Base-by-base conservation (phyloP, 768 basidiomycete genomes). In the Podaxis rugospora region DNA sequence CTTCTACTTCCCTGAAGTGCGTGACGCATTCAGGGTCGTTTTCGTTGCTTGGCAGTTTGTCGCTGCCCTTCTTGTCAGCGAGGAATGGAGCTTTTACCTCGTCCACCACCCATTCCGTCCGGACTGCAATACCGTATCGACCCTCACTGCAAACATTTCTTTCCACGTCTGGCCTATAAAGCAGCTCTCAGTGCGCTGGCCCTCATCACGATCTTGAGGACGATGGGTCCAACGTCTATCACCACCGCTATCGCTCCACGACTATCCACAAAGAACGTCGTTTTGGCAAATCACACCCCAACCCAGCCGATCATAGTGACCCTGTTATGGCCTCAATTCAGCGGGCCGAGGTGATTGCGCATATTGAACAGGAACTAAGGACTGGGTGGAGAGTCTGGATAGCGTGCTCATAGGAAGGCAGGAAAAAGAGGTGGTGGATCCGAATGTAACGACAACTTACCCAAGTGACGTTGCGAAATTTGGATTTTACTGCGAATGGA, bases 31-130 rank as follows among this genome's bases (percentile, higher is more conserved):
- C 32, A 36, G 55, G 16, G 55, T 57, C 32, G 55, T 57, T 1
- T 57, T 57, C 46, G 55, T 57, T 11, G 55, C 46, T 47, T 57
- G 55, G 55, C 55, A 57, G 21, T 57, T 57, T 28, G 9, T 57
- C n/a, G 55, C 55, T 6, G 44, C 55, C 18, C 55, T 57, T 44
- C 44, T 49, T n/a, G 44, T 57, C 27, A 57, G 55, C 44, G 42
- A 57, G n/a, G 55, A 57, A 49, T 57, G 55, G 55, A 57, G 44
- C 28, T 46, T 57, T 21, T 57, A 57, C 18, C 55, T 57, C 5
- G 28, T 47, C 13, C 25, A 18, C 11, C 42, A 36, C 18, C 55
- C 55, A 10, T 57, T 57, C 10, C 28, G 16, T 5, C 28, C 55
- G 16, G 55, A 21, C 9, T 47, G 44, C 11, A 46, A 57, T 49